These are phyloP conservation scores for Viridothelium virens DNA, from an alignment of 495 filamentous ascomycete genomes.

Conservation along the genomic window DNA sequence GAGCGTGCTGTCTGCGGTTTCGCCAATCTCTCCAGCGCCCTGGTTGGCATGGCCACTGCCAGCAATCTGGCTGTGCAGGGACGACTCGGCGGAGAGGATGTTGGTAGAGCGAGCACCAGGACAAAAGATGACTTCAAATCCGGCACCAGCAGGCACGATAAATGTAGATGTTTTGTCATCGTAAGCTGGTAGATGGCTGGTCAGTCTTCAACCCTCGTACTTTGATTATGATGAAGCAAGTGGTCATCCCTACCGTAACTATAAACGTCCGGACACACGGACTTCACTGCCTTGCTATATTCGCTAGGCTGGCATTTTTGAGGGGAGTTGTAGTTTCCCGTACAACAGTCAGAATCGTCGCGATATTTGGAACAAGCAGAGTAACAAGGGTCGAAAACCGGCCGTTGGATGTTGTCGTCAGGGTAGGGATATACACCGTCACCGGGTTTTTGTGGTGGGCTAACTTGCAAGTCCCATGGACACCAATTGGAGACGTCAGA, in stretches of 20 bases:
- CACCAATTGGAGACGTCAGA: constrained; percentile 57
- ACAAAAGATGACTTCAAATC: constrained; percentile 71
- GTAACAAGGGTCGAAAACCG: constrained; percentile 63
- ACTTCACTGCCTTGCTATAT: constrained; percentile 59
- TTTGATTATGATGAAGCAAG: not conserved
- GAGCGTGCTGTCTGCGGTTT: not conserved
- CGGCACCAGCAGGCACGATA: constrained; percentile 61
- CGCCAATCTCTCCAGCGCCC: not conserved
- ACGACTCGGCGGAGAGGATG: constrained; percentile 44
- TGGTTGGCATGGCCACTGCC: constrained; percentile 17
- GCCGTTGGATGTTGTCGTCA: constrained; percentile 56
- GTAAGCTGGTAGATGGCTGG: constrained; percentile 42
- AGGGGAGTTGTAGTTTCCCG: constrained; percentile 51
- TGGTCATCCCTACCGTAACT: constrained; percentile 45
- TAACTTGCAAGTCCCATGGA: constrained; percentile 64
- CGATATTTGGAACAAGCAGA: constrained; percentile 59
- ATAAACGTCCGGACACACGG: constrained; percentile 73
- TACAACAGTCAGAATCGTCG: constrained; percentile 58
- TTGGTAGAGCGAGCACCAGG: constrained; percentile 61
- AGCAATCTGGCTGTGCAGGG: constrained; percentile 22
- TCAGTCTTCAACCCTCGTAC: not conserved
- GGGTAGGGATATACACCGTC: constrained; percentile 70
- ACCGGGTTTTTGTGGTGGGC: constrained; percentile 53
- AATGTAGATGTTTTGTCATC: constrained; percentile 71
- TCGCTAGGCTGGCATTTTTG: constrained; percentile 50